Percentiles rank a stretch among this genome's conserved stretches.
Conservation (phyloP, 768 basidiomycete species). For the Sporobolomyces pararoseus region DNA sequence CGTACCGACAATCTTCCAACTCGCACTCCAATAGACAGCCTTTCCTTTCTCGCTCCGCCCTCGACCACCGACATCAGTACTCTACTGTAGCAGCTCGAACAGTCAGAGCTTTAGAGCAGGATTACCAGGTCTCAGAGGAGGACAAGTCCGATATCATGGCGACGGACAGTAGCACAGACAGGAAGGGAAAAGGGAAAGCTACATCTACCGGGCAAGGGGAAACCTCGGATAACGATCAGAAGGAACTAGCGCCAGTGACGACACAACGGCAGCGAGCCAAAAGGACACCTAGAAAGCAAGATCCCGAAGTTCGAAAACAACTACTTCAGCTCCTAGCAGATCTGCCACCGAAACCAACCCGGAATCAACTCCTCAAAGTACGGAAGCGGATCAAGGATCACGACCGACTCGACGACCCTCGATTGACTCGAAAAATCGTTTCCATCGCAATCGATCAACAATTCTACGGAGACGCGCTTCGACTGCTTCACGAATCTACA, state of each 20-base stretch:
- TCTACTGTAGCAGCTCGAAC: background rate
- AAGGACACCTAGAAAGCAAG: background rate
- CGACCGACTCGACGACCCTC: slow-evolving; percentile 13
- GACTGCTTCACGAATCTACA: slow-evolving; percentile 9
- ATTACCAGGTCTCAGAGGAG: background rate
- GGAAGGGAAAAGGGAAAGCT: slow-evolving; percentile 1
- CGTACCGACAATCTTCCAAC: too few species aligned
- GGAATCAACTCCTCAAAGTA: background rate
- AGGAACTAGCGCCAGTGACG: background rate
- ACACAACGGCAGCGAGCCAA: background rate
- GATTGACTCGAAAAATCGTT: background rate
- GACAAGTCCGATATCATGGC: too few species aligned
- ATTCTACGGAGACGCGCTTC: slow-evolving; percentile 11
- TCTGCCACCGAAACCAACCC: background rate
- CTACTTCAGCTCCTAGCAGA: background rate
- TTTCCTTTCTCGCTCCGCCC: too few species aligned
- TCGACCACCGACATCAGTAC: background rate
- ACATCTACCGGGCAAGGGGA: background rate
- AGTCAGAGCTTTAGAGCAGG: too few species aligned
- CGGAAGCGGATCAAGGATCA: background rate
- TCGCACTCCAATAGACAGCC: too few species aligned
- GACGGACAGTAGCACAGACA: too few species aligned
- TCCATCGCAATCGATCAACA: background rate
- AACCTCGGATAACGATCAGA: background rate
- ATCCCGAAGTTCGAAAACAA: background rate